A percentile compares a stretch with the other conserved stretches of the same genome.
Evolutionary conservation across 176 grass and related monocot species (phyloP).

Genomic region (Avena insularis): DNA sequence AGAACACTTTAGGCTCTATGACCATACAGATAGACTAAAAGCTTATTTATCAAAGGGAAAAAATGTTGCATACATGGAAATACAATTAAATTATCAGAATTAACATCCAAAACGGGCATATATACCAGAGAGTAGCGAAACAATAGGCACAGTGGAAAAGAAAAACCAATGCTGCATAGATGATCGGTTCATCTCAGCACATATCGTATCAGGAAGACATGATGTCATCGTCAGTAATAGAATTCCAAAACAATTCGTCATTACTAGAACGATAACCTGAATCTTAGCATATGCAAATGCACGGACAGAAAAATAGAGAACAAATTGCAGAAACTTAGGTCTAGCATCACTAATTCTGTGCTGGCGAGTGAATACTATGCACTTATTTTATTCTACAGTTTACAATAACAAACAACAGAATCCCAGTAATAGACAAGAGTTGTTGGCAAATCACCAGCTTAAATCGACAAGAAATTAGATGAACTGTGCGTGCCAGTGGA

Average conservation of each 20-base stretch:
- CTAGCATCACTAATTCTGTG: neutral
- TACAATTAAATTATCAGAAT: too few species aligned
- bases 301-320: neutral
- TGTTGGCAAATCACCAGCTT: too few species aligned
- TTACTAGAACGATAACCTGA: neutral
- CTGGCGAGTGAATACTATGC: neutral
- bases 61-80: too few species aligned
- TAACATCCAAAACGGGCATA: too few species aligned
- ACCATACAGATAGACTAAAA: too few species aligned
- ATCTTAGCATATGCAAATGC: neutral
- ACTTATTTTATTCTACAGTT: neutral
- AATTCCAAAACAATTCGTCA: too few species aligned
- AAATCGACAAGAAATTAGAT: neutral
- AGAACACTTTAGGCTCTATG: too few species aligned
- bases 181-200: neutral
- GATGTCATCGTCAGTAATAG: neutral
- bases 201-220: neutral
- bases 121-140: too few species aligned
- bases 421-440: too few species aligned
- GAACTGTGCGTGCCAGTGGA: neutral
- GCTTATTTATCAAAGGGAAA: too few species aligned
- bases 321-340: neutral
- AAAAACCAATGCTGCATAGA: constrained; percentile 24
- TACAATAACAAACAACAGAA: too few species aligned
- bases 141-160: too few species aligned